These are phyloP conservation scores for Adansonia gregorii DNA, from an alignment of 441 rosid genomes.

Conservation along the genomic window DNA sequence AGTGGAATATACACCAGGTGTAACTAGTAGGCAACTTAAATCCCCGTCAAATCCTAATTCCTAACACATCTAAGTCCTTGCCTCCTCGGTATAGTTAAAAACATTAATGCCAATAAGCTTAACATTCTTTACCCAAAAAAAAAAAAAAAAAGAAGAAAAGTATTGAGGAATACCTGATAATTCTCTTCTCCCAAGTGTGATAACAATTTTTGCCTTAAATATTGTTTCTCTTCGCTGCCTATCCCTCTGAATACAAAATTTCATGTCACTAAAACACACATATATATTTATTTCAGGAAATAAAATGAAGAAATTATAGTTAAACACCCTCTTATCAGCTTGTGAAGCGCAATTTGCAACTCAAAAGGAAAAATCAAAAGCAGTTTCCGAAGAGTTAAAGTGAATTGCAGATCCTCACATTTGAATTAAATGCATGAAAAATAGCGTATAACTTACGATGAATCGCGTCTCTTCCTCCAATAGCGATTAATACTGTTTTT, in stretches of 20 bases:
- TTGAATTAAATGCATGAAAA: not conserved
- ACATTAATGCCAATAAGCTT: not conserved
- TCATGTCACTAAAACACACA: not conserved
- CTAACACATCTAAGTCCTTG: not conserved
- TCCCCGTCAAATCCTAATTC: too few species aligned
- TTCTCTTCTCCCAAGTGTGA: conserved; percentile 89
- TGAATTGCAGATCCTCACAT: not conserved
- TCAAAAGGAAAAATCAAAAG: not conserved
- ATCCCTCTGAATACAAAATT: conserved; percentile 63
- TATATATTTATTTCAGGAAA: not conserved
- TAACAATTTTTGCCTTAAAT: conserved; percentile 74
- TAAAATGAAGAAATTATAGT: not conserved
- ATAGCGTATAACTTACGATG: conserved; percentile 52
- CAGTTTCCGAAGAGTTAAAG: not conserved
- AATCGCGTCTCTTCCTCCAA: conserved; percentile 88
- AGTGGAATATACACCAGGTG: not conserved
- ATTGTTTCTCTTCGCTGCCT: conserved; percentile 81
- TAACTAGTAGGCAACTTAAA: not conserved
- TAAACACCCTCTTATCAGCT: not conserved
- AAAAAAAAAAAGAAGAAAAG: not conserved
- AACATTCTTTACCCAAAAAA: not conserved
- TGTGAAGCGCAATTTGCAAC: not conserved
- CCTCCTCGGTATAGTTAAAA: not conserved
- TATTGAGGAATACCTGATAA: conserved; percentile 56
- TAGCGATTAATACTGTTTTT: conserved; percentile 87